phyloP scores from a whole-genome alignment of 2,329 filamentous ascomycete genomes.

The Exophiala lecanii-corni region DNA sequence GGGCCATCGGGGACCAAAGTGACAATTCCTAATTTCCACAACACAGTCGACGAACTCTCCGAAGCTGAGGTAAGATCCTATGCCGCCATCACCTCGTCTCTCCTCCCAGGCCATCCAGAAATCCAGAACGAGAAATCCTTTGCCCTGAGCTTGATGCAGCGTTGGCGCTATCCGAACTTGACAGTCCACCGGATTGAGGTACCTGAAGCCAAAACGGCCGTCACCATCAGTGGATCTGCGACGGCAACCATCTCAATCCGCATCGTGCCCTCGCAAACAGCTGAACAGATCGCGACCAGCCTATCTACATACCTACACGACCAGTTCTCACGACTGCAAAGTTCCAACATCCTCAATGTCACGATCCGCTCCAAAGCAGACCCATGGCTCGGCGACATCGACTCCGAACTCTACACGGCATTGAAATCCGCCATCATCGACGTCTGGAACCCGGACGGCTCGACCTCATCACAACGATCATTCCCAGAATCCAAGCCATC shows the following conservation, averaged over 20 bases:
- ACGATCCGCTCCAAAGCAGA: conserved; percentile 91
- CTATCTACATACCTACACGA: conserved; percentile 64
- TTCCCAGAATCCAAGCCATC: conserved; percentile 30
- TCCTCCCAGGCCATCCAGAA: conserved; percentile 67
- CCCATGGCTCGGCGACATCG: conserved; percentile 89
- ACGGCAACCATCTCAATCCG: conserved; percentile 85
- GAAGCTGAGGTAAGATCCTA: conserved; percentile 74
- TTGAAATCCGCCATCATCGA: conserved; percentile 79
- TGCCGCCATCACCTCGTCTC: conserved; percentile 72
- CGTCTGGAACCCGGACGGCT: conserved; percentile 60
- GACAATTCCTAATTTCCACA: conserved; percentile 83
- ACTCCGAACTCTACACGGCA: conserved; percentile 84
- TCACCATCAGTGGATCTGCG: conserved; percentile 84
- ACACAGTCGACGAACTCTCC: conserved; percentile 71
- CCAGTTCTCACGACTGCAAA: conserved; percentile 70
- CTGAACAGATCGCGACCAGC: conserved; percentile 66
- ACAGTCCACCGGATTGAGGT: conserved; percentile 92
- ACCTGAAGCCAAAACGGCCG: conserved; percentile 80
- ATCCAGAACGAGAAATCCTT: conserved; percentile 63
- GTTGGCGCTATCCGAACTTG: conserved; percentile 91
- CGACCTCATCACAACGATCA: conserved; percentile 18
- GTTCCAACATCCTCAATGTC: conserved; percentile 74
- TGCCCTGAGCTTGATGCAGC: conserved; percentile 79
- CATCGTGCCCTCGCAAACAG: conserved; percentile 87
- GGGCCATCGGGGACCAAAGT: conserved; percentile 69